phyloP scores from a whole-genome alignment of 352 stramenopile species.

The Plasmopara halstedii region DNA sequence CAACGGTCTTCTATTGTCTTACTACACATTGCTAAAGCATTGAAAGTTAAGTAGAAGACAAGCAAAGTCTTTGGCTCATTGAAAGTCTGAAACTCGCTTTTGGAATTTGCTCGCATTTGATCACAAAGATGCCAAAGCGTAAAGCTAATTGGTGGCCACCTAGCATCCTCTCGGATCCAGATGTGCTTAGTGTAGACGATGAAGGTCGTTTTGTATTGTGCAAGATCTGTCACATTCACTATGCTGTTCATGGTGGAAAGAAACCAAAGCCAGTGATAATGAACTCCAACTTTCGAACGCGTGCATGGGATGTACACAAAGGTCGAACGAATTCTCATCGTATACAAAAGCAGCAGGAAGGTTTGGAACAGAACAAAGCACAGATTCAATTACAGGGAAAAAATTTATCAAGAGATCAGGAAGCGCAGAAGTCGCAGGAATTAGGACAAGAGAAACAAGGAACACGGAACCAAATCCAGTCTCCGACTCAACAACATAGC shows the following conservation, averaged over 20 bases:
- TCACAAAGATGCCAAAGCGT: slow-evolving; percentile 52
- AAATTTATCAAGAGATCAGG: slow-evolving; percentile 3
- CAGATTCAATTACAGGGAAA: slow-evolving; percentile 9
- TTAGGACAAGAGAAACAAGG: slow-evolving; percentile 4
- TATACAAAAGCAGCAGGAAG: slow-evolving; percentile 53
- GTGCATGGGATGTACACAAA: slow-evolving; percentile 78
- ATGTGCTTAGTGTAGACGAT: slow-evolving; percentile 74
- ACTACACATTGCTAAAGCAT: no score
- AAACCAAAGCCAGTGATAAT: slow-evolving; percentile 77
- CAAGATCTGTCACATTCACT: slow-evolving; percentile 78
- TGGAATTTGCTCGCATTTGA: slow-evolving; percentile 1
- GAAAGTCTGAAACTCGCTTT: background rate
- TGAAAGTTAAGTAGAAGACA: background rate
- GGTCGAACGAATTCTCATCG: slow-evolving; percentile 73
- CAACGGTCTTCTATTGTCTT: no score
- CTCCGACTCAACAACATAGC: slow-evolving; percentile 1
- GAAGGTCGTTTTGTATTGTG: slow-evolving; percentile 72
- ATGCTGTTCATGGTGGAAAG: slow-evolving; percentile 72
- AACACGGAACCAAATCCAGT: background rate
- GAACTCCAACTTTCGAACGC: slow-evolving; percentile 75
- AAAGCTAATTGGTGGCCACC: slow-evolving; percentile 71
- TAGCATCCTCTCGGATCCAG: slow-evolving; percentile 55
- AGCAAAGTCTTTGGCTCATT: background rate
- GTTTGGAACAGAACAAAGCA: slow-evolving; percentile 18
- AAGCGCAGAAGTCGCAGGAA: slow-evolving; percentile 1